A percentile compares a stretch with the other conserved stretches of the same genome.
Conservation (phyloP, 352 stramenopile species). For the Pythium sukuiense region DNA sequence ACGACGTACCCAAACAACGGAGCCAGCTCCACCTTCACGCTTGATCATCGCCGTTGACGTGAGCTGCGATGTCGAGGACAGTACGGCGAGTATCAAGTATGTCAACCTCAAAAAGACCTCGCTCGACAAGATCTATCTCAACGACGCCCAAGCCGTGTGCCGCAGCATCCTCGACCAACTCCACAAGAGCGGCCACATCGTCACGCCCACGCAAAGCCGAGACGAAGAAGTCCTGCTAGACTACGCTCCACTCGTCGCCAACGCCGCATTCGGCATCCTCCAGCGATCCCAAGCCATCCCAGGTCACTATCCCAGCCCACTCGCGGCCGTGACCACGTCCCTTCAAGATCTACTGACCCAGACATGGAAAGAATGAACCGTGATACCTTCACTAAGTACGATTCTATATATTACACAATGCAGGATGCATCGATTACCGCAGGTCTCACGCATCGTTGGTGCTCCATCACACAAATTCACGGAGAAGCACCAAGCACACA, state of each 20-base stretch:
- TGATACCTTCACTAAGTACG: conserved; percentile 14
- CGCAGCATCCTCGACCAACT: conserved; percentile 50
- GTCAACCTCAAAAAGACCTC: conserved; percentile 52
- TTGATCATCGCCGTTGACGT: conserved; percentile 64
- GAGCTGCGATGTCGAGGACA: conserved; percentile 23
- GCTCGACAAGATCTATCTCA: conserved; percentile 48
- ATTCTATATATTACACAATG: not conserved
- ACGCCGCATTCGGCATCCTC: conserved; percentile 45
- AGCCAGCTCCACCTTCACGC: conserved; percentile 6
- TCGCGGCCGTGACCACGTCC: conserved; percentile 1
- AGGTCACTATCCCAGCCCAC: not conserved
- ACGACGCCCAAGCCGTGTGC: conserved; percentile 39
- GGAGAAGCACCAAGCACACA: not conserved
- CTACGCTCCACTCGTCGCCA: conserved; percentile 56
- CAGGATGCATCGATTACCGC: not conserved
- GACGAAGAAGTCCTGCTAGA: conserved; percentile 49
- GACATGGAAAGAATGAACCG: not conserved
- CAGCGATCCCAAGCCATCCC: conserved; percentile 1
- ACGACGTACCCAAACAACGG: conserved; percentile 8
- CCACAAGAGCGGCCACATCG: conserved; percentile 38
- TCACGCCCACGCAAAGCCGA: conserved; percentile 51
- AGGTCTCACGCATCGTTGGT: conserved; percentile 20
- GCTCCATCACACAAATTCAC: conserved; percentile 4
- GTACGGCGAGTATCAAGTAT: conserved; percentile 40
- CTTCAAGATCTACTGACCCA: conserved; percentile 12